Evolutionary conservation across 352 stramenopile genomes (phyloP).

Genomic region (Nothophytophthora sp.): DNA sequence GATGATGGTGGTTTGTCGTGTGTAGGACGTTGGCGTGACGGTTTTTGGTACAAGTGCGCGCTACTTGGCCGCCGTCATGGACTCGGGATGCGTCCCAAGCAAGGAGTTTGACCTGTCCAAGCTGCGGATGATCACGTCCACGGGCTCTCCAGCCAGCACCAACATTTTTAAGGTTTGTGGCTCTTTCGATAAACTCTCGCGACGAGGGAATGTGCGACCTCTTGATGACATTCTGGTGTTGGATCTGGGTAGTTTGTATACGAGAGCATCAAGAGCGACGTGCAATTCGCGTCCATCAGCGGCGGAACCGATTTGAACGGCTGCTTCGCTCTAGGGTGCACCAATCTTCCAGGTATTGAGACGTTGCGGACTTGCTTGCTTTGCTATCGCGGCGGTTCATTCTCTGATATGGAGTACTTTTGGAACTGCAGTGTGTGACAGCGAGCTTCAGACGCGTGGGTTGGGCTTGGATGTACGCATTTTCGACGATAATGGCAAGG

Average conservation of each 20-base stretch:
- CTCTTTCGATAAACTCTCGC: neutral
- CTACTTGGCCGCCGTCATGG: conserved; percentile 76
- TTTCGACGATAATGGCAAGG: conserved; percentile 60
- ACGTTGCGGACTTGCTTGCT: conserved; percentile 7
- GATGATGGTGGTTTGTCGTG: too few relatives aligned
- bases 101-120: conserved; percentile 70
- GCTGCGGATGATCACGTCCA: conserved; percentile 68
- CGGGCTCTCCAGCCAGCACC: conserved; percentile 69
- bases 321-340: conserved; percentile 75
- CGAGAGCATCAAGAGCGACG: conserved; percentile 67
- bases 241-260: conserved; percentile 59
- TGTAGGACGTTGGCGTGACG: conserved; percentile 52
- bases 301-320: conserved; percentile 86
- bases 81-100: conserved; percentile 58
- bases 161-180: conserved; percentile 71
- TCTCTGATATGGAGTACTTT: neutral
- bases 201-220: neutral
- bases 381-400: too few relatives aligned
- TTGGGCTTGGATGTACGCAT: conserved; percentile 83
- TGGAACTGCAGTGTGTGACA: conserved; percentile 49
- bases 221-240: neutral
- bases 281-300: conserved; percentile 84
- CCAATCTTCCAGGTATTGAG: conserved; percentile 61
- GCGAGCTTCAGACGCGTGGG: conserved; percentile 81
- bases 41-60: conserved; percentile 79